These are phyloP conservation scores for Leucogyrophana mollusca DNA, from an alignment of 768 basidiomycete genomes.

Conservation along the genomic window DNA sequence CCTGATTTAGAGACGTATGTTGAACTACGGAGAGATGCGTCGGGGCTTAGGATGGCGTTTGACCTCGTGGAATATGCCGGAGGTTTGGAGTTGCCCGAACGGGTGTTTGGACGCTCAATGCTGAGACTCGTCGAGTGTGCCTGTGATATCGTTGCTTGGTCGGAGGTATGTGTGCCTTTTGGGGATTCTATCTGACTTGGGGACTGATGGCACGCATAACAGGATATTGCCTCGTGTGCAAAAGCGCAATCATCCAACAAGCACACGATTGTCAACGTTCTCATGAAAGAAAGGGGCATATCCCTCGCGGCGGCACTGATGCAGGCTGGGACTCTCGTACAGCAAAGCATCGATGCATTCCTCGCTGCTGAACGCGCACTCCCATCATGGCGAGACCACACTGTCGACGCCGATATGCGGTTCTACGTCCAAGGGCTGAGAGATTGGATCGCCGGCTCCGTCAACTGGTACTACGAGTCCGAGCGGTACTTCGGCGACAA, in stretches of 20 bases:
- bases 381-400: slow-evolving; percentile 10
- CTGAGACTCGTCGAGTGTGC: slow-evolving; percentile 40
- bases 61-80: slow-evolving; percentile 53
- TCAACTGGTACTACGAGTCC: slow-evolving; percentile 68
- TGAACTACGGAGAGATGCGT: slow-evolving; percentile 43
- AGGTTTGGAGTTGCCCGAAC: slow-evolving; percentile 39
- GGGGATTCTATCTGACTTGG: no score
- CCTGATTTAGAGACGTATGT: slow-evolving; percentile 49
- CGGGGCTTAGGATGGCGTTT: slow-evolving; percentile 49
- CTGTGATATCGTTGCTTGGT: slow-evolving; percentile 50
- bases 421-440: slow-evolving; percentile 50
- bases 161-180: slow-evolving; percentile 40
- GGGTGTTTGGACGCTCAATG: slow-evolving; percentile 20
- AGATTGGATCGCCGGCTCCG: slow-evolving; percentile 54
- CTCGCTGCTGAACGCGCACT: slow-evolving; percentile 21
- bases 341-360: slow-evolving; percentile 28
- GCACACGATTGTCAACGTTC: slow-evolving; percentile 49
- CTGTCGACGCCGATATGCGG: slow-evolving; percentile 24
- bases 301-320: slow-evolving; percentile 47
- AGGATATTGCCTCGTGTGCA: slow-evolving; percentile 61
- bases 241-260: slow-evolving; percentile 41
- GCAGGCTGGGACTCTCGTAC: slow-evolving; percentile 20
- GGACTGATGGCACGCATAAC: slow-evolving; percentile 1
- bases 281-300: slow-evolving; percentile 42
- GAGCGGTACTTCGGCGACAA: slow-evolving; percentile 58